Evolutionary conservation across 2,329 filamentous ascomycete genomes (phyloP), one percentile per base, ranked within the genome.

Genomic region (Fusarium sp.): DNA sequence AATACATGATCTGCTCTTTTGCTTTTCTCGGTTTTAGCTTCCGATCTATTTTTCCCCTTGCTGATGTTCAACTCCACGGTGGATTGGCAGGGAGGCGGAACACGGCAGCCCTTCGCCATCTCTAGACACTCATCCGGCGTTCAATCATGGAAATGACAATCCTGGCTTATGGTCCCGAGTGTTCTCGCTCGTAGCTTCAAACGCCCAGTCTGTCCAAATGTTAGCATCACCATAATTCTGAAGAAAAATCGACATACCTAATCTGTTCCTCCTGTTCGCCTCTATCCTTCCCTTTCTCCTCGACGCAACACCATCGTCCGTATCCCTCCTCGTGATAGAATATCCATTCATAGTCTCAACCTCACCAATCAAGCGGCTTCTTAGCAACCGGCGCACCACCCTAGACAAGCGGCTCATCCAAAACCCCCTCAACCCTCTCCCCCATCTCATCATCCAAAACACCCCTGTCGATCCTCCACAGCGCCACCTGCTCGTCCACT

Each of bases 281-380:
- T 18, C 20, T 22, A 1, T 18, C 47, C 47, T n/a, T 20, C 13
- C 2, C 18, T 22, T 0, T 13, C 13, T 6, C 29, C n/a, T 56
- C 4, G 13, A 11, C 16, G 29, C 7, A n/a, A 29, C 4, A 9
- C n/a, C n/a, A n/a, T n/a, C n/a, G n/a, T n/a, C n/a, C n/a, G n/a
- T n/a, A n/a, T n/a, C n/a, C n/a, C n/a, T 10, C 52, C 24, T 52
- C 24, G 0, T 14, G 2, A 31, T 31, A 31, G 54, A 56, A 34
- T n/a, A 22, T n/a, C 34, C 20, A n/a, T n/a, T n/a, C 54, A 37
- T 4, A 18, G 3, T 4, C 42, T 38, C 61, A 67, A 35, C 62
- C 58, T 83, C 78, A 85, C 83, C 83, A 85, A 63, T 85, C 83
- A 56, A 85, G 56, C 4, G 79, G 79, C 65, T 82, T 81, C 71